Base-by-base conservation (phyloP, 208 protist genomes). In the Lotmaria passim region DNA sequence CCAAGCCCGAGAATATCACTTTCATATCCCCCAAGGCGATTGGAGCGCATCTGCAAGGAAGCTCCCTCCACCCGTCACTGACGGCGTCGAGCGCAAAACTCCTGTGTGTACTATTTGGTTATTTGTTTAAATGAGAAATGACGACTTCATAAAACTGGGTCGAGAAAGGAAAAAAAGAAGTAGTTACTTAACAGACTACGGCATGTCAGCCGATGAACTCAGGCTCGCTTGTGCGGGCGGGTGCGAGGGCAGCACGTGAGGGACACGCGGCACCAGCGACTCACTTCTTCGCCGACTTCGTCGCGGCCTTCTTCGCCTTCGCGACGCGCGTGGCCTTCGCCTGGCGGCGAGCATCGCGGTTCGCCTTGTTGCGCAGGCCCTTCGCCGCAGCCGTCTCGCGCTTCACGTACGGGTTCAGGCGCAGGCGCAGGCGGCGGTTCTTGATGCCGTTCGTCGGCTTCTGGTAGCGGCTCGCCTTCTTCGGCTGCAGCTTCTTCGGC, bases 401-500 rank as follows among this genome's bases (percentile, higher is more conserved):
- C 78, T 87, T 87, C 72, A 64, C 59, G 81, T 86, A 92, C 48
- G 86, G 86, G 79, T 89, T 92, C 71, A 92, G 82, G 79, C 86
- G 83, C 76, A 83, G 68, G 70, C 79, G 83, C 80, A 92, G 81
- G 69, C 81, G 83, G 79, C 86, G 86, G 86, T 92, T 92, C 76
- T 86, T 87, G 48, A 88, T 86, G 50, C 84, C 84, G 81, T 86
- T 89, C 68, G 60, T 83, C 34, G 88, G 88, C 48, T 82, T 48
- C 52, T 60, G 75, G 78, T 72, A 69, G 50, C 39, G 58, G 52
- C 47, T 69, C 59, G 56, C n/a, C 58, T 67, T 66, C 55, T 85
- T 86, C 44, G 76, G 39, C 71, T 82, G 82, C 74, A 89, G 75
- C 81, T 89, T 89, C 83, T 88, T 91, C 63, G 83, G 81, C 75